phyloP scores from a whole-genome alignment of 75 land plant genomes.

The Ceratopteris richardii region DNA sequence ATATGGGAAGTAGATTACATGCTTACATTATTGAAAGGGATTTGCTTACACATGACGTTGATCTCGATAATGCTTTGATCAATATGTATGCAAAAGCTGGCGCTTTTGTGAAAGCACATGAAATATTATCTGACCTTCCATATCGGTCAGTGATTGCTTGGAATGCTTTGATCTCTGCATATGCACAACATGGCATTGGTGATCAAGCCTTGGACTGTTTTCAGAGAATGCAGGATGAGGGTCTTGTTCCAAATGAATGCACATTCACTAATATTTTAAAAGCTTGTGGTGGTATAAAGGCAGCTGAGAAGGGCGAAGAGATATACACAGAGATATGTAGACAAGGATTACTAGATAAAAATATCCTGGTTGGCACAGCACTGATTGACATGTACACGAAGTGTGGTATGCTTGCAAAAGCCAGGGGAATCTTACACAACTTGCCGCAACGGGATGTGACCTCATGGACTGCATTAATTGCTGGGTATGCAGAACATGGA shows the following conservation, averaged over 20 bases:
- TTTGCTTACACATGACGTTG: background rate
- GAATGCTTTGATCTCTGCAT: slow-evolving; percentile 42
- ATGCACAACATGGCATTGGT: slow-evolving; percentile 8
- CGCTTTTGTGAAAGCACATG: slow-evolving; percentile 12
- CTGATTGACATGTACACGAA: background rate
- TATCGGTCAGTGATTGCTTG: slow-evolving; percentile 38
- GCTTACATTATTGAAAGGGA: background rate
- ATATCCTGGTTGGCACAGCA: background rate
- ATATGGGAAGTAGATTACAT: background rate
- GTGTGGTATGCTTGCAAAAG: background rate
- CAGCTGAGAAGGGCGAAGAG: background rate
- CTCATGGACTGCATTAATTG: background rate
- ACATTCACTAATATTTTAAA: background rate
- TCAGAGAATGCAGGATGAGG: background rate
- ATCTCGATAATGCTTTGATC: slow-evolving; percentile 16
- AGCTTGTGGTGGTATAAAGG: background rate
- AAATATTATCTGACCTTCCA: slow-evolving; percentile 19
- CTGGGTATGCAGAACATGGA: background rate
- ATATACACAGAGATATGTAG: background rate
- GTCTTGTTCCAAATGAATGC: background rate
- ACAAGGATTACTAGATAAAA: background rate
- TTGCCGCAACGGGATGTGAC: background rate
- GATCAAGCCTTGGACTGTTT: background rate
- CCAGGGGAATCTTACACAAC: background rate
- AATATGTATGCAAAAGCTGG: slow-evolving; percentile 50